A percentile compares a stretch with the other conserved stretches of the same genome.
These are phyloP conservation scores for Phytophthora nicotianae DNA, from an alignment of 352 stramenopile genomes.

Conservation along the genomic window DNA sequence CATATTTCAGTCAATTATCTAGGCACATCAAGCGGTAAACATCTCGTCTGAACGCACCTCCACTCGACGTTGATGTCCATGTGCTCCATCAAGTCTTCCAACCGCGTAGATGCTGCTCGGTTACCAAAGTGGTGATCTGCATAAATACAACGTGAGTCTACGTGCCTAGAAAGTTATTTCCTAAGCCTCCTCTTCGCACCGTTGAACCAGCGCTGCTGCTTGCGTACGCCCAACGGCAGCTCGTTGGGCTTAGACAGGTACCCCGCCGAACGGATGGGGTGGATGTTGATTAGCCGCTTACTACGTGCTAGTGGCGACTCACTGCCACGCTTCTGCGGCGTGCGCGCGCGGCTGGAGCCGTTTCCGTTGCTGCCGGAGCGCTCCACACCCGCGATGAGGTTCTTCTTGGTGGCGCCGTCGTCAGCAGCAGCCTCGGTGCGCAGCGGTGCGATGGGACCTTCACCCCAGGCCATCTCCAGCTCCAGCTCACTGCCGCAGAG, in stretches of 20 bases:
- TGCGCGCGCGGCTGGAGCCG: constrained; percentile 64
- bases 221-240: constrained; percentile 64
- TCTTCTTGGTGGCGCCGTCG: constrained; percentile 25
- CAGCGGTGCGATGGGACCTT: constrained; percentile 76
- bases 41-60: constrained; percentile 43
- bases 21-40: background rate
- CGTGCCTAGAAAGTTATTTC: background rate
- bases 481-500: constrained; percentile 79
- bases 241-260: constrained; percentile 77
- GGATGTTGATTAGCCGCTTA: constrained; percentile 84
- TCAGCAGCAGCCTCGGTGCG: constrained; percentile 31
- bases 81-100: constrained; percentile 89
- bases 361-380: constrained; percentile 67
- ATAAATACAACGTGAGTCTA: constrained; percentile 9
- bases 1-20: background rate
- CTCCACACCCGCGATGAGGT: constrained; percentile 18
- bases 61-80: constrained; percentile 88
- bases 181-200: constrained; percentile 34
- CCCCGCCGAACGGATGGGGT: constrained; percentile 66
- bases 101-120: constrained; percentile 60
- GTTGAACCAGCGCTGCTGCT: constrained; percentile 88
- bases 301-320: constrained; percentile 61
- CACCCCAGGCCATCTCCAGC: constrained; percentile 77
- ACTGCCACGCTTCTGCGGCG: constrained; percentile 63
- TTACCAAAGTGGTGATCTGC: constrained; percentile 88